Base-by-base conservation (phyloP, 371 early-diverging fungal species). In the Actinomucor elegans region DNA sequence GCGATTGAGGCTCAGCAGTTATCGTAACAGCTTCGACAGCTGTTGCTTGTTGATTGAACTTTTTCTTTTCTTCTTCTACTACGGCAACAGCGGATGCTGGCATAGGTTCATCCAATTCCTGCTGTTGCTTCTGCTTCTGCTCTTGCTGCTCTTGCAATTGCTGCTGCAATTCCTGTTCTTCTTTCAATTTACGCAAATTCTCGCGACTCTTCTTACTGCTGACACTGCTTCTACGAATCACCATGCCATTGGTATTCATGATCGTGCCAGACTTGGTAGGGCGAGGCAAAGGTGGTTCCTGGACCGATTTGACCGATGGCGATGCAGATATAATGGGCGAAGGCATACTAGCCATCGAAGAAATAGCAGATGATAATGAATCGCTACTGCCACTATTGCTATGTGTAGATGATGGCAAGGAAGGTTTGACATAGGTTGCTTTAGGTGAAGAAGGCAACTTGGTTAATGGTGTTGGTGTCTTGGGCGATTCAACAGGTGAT, bases 141-240 rank as follows among this genome's bases (percentile, higher is more conserved):
- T 1, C 15, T 15, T 0, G 20, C 24, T 2, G 29, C 20, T n/a
- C n/a, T n/a, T n/a, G n/a, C 18, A 20, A 23, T 8, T 14, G 18
- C 9, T 42, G 41, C 6, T 44, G 24, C 15, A 17, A 12, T 8
- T n/a, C n/a, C n/a, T 44, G 31, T 42, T 59, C 53, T 48, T 53
- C 53, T 18, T 41, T 59, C 12, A 31, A 15, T 32, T 47, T 62
- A 6, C 71, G 64, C 10, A 74, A 32, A 21, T 58, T 70, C 24
- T 74, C 71, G 1, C 75, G 55, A 36, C 75, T 74, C 44, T 71
- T 70, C 54, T 54, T 43, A 24, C 45, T 71, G 34, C 75, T 68
- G 24, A 61, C 44, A 48, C 75, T 74, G 21, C 69, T 55, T 37
- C 71, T 61, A 35, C 69, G 47, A 33, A 70, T 28, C 3, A 65